These are phyloP conservation scores for Amphirosellinia nigrospora DNA, from an alignment of 495 filamentous ascomycete species.

Conservation along the genomic window DNA sequence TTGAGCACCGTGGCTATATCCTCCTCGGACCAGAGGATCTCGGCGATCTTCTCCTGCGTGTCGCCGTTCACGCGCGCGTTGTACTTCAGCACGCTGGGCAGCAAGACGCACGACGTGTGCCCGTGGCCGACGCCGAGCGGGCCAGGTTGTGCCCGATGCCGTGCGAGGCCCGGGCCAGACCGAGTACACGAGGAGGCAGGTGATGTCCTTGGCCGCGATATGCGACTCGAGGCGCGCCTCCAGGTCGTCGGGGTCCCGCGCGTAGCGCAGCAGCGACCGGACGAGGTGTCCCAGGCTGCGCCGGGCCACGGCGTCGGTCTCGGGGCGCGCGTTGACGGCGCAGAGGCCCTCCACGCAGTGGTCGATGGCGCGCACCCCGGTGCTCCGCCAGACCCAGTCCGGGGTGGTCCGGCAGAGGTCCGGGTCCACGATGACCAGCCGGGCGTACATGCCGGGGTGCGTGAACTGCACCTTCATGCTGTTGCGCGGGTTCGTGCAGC, in stretches of 20 bases:
- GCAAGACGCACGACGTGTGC: constrained; percentile 69
- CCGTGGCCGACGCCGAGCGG: constrained; percentile 69
- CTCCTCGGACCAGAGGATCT: constrained; percentile 56
- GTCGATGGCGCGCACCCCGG: constrained; percentile 67
- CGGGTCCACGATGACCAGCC: constrained; percentile 66
- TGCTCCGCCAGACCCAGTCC: constrained; percentile 64
- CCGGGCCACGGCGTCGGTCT: constrained; percentile 45
- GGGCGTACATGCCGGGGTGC: constrained; percentile 51
- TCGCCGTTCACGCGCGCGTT: constrained; percentile 51
- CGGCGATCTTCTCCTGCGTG: constrained; percentile 53
- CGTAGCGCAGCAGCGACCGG: constrained; percentile 58
- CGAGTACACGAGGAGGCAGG: constrained; percentile 29
- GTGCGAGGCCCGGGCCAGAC: constrained; percentile 58
- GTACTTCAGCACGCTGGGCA: constrained; percentile 66
- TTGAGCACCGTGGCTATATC: constrained; percentile 51
- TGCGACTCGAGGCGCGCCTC: constrained; percentile 54
- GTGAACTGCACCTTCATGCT: constrained; percentile 61
- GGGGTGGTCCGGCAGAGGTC: constrained; percentile 61
- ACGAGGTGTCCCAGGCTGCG: constrained; percentile 57
- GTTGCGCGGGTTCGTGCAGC: constrained; percentile 59
- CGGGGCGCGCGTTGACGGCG: constrained; percentile 39
- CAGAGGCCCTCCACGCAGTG: constrained; percentile 69
- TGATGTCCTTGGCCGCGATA: constrained; percentile 23
- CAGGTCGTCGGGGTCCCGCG: constrained; percentile 48
- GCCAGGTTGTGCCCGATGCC: constrained; percentile 71